Evolutionary conservation across 23 red algal species (phyloP).

Genomic region (Gracilaria gracilis): DNA sequence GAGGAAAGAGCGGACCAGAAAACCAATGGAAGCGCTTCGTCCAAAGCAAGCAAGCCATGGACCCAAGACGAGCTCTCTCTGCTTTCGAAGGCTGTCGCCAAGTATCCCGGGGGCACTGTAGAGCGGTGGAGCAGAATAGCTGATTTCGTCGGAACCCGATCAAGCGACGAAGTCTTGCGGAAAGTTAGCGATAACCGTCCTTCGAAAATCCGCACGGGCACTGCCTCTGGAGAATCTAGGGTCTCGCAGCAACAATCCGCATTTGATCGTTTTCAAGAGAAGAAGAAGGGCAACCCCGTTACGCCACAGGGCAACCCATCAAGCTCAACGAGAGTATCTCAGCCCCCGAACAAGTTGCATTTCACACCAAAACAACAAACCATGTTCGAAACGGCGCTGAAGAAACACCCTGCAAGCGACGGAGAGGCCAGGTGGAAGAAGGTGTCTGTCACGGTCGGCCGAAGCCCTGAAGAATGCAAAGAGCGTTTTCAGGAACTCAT

Average conservation of each 20-base stretch:
- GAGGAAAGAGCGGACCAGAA: background rate
- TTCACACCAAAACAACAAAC: conserved; percentile 87
- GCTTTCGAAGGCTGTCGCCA: conserved; percentile 79
- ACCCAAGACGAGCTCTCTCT: conserved; percentile 69
- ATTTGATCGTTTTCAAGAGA: conserved; percentile 77
- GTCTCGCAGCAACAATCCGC: background rate
- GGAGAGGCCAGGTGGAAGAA: conserved; percentile 59
- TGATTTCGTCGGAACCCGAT: conserved; percentile 67
- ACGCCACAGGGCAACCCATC: conserved; percentile 10
- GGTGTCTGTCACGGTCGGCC: conserved; percentile 52
- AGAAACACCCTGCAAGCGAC: conserved; percentile 55
- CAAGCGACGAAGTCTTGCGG: conserved; percentile 55
- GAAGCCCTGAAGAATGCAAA: conserved; percentile 75
- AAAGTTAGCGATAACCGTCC: conserved; percentile 73
- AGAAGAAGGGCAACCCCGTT: conserved; percentile 70
- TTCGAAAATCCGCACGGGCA: conserved; percentile 1
- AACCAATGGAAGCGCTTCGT: background rate
- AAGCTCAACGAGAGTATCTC: background rate
- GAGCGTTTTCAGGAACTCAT: conserved; percentile 82
- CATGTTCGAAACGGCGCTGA: conserved; percentile 80
- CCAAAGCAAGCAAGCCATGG: conserved; percentile 35
- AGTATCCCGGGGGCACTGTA: conserved; percentile 79
- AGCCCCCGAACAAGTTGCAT: conserved; percentile 76
- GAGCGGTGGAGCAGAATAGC: conserved; percentile 72
- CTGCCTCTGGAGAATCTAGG: background rate